These are phyloP conservation scores for Paramecium primaurelia DNA, from an alignment of 73 alveolate genomes.

Conservation along the genomic window DNA sequence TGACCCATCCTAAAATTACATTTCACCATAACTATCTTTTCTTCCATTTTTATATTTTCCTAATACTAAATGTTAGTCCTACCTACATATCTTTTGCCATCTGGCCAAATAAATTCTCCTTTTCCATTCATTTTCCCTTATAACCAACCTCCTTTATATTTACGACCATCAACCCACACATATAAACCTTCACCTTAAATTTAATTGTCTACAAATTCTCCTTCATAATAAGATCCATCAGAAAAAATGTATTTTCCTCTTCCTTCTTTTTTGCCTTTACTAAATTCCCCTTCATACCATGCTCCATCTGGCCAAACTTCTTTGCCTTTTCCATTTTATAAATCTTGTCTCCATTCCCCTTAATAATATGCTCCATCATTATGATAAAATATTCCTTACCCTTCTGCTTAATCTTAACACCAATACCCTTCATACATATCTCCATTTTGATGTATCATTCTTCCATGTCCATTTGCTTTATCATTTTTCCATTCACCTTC, in stretches of 20 bases:
- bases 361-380: slow-evolving; percentile 53
- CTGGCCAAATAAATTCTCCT: slow-evolving; percentile 75
- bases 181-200: slow-evolving; percentile 75
- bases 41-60: slow-evolving; percentile 71
- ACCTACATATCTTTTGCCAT: slow-evolving; percentile 61
- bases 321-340: slow-evolving; percentile 43
- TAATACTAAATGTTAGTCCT: background rate
- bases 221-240: slow-evolving; percentile 58
- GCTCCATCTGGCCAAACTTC: slow-evolving; percentile 59
- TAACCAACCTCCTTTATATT: slow-evolving; percentile 70
- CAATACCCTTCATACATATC: slow-evolving; percentile 64
- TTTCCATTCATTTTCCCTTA: slow-evolving; percentile 76
- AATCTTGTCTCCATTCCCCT: slow-evolving; percentile 61
- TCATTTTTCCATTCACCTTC: slow-evolving; percentile 59
- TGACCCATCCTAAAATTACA: slow-evolving; percentile 64
- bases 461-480: slow-evolving; percentile 51
- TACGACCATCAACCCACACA: slow-evolving; percentile 71
- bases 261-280: slow-evolving; percentile 33
- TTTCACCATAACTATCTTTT: slow-evolving; percentile 66
- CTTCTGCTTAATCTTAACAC: slow-evolving; percentile 63
- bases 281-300: slow-evolving; percentile 48
- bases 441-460: slow-evolving; percentile 50
- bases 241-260: slow-evolving; percentile 21
- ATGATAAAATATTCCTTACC: slow-evolving; percentile 70
- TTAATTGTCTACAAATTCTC: slow-evolving; percentile 63